Evolutionary conservation across 1,284 basidiomycete species (phyloP).

Genomic region (Lentinula novae-zelandiae): DNA sequence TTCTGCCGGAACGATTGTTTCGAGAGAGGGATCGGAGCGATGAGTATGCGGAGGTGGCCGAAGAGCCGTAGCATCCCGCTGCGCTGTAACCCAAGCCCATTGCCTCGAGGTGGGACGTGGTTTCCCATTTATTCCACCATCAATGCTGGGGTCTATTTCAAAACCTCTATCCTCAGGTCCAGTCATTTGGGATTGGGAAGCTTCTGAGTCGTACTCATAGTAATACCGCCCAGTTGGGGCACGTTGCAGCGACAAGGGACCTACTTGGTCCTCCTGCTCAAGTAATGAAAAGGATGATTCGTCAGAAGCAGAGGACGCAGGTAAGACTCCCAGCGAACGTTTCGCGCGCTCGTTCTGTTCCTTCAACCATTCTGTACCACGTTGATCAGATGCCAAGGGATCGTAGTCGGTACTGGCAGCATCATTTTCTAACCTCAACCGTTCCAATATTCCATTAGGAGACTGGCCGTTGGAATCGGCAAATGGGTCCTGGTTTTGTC

Average conservation of each 20-base stretch:
- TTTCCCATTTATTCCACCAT: conserved; percentile 21
- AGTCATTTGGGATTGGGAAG: conserved; percentile 49
- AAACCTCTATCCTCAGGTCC: conserved; percentile 44
- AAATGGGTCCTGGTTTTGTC: conserved; percentile 15
- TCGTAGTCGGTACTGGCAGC: conserved; percentile 40
- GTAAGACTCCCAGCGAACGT: conserved; percentile 53
- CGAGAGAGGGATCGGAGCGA: conserved; percentile 19
- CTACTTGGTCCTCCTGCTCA: conserved; percentile 32
- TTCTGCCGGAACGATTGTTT: conserved; percentile 32
- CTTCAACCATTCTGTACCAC: conserved; percentile 76
- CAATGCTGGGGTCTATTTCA: conserved; percentile 25
- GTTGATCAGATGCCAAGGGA: conserved; percentile 49
- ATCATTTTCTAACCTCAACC: conserved; percentile 49
- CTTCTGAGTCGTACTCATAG: conserved; percentile 61
- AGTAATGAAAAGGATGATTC: conserved; percentile 37
- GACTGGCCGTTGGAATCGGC: conserved; percentile 26
- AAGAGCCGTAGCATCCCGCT: conserved; percentile 26
- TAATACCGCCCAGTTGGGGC: conserved; percentile 70
- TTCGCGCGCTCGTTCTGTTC: conserved; percentile 73
- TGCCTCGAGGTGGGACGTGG: conserved; percentile 61
- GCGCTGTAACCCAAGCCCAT: conserved; percentile 54
- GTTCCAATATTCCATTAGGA: conserved; percentile 54
- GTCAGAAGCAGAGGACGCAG: conserved; percentile 57
- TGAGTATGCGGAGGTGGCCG: conserved; percentile 15
- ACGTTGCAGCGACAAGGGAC: conserved; percentile 60